These are phyloP conservation scores for Penicillium nordicum DNA, from an alignment of 2,329 filamentous ascomycete genomes.

Conservation along the genomic window DNA sequence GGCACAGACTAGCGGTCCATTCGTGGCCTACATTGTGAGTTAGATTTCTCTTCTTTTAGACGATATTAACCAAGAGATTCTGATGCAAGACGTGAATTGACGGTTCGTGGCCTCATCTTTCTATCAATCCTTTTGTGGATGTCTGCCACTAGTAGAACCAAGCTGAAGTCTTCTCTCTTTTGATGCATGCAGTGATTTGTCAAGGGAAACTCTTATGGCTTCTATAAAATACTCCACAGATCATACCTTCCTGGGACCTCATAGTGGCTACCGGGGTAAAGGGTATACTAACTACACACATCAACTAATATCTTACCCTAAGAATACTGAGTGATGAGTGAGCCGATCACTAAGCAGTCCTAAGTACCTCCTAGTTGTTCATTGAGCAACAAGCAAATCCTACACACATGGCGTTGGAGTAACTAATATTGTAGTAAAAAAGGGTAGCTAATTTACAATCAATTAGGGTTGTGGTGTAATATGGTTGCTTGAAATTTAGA, in stretches of 20 bases:
- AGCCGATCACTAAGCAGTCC: neutral
- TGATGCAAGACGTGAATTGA: neutral
- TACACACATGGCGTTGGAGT: neutral
- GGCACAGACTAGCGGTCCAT: neutral
- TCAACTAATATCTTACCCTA: neutral
- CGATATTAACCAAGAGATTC: neutral
- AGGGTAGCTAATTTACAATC: too few relatives aligned
- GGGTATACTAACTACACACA: neutral
- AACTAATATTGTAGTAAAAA: neutral
- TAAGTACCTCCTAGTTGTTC: neutral
- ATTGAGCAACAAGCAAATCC: neutral
- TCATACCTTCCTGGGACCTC: neutral
- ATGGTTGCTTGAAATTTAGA: neutral
- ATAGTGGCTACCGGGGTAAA: neutral
- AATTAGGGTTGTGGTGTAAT: neutral
- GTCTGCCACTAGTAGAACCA: neutral
- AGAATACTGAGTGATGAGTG: neutral
- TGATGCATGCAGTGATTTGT: neutral
- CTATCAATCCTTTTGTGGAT: neutral
- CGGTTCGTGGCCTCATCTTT: neutral
- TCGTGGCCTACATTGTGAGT: neutral
- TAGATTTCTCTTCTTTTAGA: neutral
- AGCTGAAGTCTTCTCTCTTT: neutral
- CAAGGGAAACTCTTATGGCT: neutral
- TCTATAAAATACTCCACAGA: neutral